Evolutionary conservation across 441 rosid species (phyloP), one percentile per base, ranked within the genome.

Genomic region (Sinapis alba): DNA sequence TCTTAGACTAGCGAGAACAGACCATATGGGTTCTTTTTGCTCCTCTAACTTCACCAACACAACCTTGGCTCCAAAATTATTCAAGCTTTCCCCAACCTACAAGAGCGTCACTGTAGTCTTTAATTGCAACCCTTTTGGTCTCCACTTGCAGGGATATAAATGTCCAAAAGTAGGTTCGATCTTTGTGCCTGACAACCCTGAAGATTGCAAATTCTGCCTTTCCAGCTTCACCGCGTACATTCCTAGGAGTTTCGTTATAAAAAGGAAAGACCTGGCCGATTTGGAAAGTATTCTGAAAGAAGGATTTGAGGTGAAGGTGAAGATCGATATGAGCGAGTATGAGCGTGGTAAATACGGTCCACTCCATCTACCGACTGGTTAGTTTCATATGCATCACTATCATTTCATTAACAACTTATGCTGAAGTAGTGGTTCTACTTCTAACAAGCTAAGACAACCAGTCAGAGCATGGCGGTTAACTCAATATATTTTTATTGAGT

Each of bases 231-330:
- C 54, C 20, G 8, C 19, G 10, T 15, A 47, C 20, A 4, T 47
- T 47, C 54, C 54, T 47, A 47, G 54, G 54, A 47, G 54, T 47
- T 47, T 47, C 54, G 54, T 47, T 15, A 2, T 10, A 15, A 6
- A 47, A 47, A 16, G 6, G 54, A 15, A 47, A 15, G 54, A 47
- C 20, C 16, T 47, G 20, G 20, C 54, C 20, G 54, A 16, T 6
- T 16, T 47, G 54, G 54, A 53, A 53, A 53, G 24, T 53, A 1
- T 20, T 8, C 4, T 53, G 10, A 9, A 4, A 3, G 20, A 53
- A 53, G 58, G 58, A 19, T 53, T 53, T 53, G 58, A 53, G 58
- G 58, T 53, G 58, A 53, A 16, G 54, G 2, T 53, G 58, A 53
- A 53, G 58, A 53, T 53, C n/a, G 58, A 20, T 19, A 50, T 16